Conservation (phyloP, 2,329 filamentous ascomycete species). For the Penicillium thymicola region DNA sequence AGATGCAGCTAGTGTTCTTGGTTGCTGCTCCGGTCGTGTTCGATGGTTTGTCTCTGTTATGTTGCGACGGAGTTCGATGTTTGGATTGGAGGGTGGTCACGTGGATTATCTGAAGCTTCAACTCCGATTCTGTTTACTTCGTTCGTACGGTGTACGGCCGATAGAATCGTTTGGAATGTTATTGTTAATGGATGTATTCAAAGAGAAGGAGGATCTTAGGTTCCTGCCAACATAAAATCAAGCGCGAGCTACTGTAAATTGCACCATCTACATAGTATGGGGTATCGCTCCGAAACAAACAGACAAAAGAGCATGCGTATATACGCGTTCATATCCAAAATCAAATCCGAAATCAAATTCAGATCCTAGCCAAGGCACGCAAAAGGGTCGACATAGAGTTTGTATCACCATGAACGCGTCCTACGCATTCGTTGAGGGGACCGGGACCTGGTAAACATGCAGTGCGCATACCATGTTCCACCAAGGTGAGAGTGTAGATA, state of each 20-base stretch:
- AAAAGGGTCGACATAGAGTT: neutral
- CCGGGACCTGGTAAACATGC: neutral
- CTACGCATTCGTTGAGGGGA: neutral
- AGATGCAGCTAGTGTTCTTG: neutral
- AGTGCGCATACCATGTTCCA: neutral
- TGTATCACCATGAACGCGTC: neutral
- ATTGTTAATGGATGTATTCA: neutral
- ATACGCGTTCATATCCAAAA: neutral
- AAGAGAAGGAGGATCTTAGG: neutral
- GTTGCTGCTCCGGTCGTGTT: neutral
- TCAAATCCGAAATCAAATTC: neutral
- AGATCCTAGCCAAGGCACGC: neutral
- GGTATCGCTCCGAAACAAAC: slow-evolving; percentile 6
- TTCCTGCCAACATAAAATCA: neutral
- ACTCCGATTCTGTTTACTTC: neutral
- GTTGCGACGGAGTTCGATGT: neutral
- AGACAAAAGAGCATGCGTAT: neutral
- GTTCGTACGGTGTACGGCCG: neutral
- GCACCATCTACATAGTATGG: slow-evolving; percentile 5
- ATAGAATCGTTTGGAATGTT: neutral
- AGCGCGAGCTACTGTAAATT: neutral
- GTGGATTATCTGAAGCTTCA: neutral
- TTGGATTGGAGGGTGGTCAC: slow-evolving; percentile 1
- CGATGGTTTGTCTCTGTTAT: neutral
- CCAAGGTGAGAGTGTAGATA: neutral